A percentile compares a stretch with the other conserved stretches of the same genome.
phyloP scores from a whole-genome alignment of 2,329 filamentous ascomycete species.

The Helicocarpus griseus region DNA sequence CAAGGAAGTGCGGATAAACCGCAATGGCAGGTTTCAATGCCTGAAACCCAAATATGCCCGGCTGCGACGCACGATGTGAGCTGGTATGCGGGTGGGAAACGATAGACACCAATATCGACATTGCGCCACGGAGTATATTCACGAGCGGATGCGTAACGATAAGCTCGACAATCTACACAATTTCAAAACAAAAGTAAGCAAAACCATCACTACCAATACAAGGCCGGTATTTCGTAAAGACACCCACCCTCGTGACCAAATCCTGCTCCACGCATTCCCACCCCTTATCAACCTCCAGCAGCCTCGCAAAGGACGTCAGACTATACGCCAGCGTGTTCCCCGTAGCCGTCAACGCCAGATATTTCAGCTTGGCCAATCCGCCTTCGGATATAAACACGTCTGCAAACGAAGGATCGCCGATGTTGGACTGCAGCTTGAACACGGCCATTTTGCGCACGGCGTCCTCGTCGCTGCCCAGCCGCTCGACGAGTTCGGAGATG shows the following conservation, averaged over 20 bases:
- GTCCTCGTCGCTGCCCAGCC: conserved; percentile 61
- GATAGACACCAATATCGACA: conserved; percentile 90
- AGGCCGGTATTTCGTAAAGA: not conserved
- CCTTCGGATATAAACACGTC: conserved; percentile 91
- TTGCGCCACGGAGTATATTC: conserved; percentile 91
- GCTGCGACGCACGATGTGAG: conserved; percentile 37
- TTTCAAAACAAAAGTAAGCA: conserved; percentile 1
- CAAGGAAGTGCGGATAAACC: conserved; percentile 85
- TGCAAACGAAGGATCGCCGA: conserved; percentile 92
- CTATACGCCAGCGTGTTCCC: conserved; percentile 96
- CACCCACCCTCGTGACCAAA: conserved; percentile 49
- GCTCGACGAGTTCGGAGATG: conserved; percentile 48
- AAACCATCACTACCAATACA: not conserved
- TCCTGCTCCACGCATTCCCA: conserved; percentile 61
- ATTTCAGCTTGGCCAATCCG: conserved; percentile 69
- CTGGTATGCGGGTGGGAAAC: conserved; percentile 71
- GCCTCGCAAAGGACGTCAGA: conserved; percentile 72
- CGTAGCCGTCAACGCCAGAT: conserved; percentile 71
- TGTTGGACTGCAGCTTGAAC: conserved; percentile 91
- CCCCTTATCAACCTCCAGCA: conserved; percentile 94
- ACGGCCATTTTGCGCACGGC: conserved; percentile 96
- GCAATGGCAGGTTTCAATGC: conserved; percentile 87
- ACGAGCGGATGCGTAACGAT: conserved; percentile 93
- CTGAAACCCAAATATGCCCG: conserved; percentile 72
- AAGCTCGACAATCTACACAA: conserved; percentile 64